Conservation (phyloP, 1,284 basidiomycete genomes). For the Leucoagaricus sp. region DNA sequence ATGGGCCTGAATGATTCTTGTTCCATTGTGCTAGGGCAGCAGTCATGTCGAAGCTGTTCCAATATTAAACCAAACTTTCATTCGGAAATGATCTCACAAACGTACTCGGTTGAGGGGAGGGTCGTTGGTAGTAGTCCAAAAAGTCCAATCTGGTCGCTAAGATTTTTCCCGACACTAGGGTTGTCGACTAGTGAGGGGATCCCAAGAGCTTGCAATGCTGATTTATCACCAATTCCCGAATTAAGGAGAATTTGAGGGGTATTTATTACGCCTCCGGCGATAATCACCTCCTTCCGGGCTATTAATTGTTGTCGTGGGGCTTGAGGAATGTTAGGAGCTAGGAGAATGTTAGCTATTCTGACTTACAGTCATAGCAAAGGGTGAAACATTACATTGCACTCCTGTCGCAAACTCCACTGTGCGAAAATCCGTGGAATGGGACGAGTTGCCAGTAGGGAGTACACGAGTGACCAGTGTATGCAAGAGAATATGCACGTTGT, state of each 20-base stretch:
- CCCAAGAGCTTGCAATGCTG: constrained; percentile 16
- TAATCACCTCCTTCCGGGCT: constrained; percentile 24
- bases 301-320: constrained; percentile 4
- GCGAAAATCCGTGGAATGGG: constrained; percentile 10
- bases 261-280: constrained; percentile 24
- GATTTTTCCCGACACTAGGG: constrained; percentile 21
- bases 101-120: neutral
- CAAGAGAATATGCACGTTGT: constrained; percentile 41
- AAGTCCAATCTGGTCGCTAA: constrained; percentile 14
- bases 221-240: constrained; percentile 24
- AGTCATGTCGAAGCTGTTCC: constrained; percentile 6
- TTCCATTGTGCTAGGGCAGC: constrained; percentile 20
- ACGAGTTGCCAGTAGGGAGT: constrained; percentile 5
- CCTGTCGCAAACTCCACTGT: constrained; percentile 9
- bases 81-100: neutral
- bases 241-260: constrained; percentile 25
- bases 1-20: constrained; percentile 18
- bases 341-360: too few species aligned
- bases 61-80: neutral
- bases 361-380: too few species aligned
- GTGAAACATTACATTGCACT: too few species aligned
- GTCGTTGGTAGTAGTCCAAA: neutral
- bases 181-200: constrained; percentile 20
- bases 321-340: neutral
- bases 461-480: constrained; percentile 27